Conservation (phyloP, 1,284 basidiomycete species). For the Irpex sp. region DNA sequence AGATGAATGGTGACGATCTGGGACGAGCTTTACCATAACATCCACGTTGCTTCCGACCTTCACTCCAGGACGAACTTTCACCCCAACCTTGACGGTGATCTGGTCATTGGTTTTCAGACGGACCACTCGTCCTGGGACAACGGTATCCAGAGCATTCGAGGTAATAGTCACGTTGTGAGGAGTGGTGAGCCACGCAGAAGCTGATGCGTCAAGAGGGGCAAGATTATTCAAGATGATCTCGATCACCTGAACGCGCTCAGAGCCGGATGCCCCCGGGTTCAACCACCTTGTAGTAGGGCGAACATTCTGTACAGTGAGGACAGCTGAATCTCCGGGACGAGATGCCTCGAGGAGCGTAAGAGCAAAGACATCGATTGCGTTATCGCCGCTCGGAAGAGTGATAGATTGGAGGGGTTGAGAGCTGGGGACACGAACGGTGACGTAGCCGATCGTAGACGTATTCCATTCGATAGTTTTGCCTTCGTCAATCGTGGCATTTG, state of each 20-base stretch:
- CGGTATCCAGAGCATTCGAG: constrained; percentile 20
- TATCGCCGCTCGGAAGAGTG: constrained; percentile 13
- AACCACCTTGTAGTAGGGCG: constrained; percentile 23
- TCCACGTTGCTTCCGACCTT: constrained; percentile 23
- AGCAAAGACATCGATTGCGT: constrained; percentile 27
- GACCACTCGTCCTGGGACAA: constrained; percentile 20
- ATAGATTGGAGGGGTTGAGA: constrained; percentile 15
- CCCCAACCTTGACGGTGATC: constrained; percentile 22
- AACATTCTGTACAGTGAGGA: constrained; percentile 21
- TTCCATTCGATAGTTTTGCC: constrained; percentile 10
- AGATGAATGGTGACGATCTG: constrained; percentile 29
- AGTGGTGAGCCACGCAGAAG: constrained; percentile 19
- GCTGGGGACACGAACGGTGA: constrained; percentile 13
- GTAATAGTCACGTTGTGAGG: constrained; percentile 13
- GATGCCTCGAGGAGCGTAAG: constrained; percentile 21
- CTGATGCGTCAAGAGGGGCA: constrained; percentile 12
- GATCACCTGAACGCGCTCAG: constrained; percentile 20
- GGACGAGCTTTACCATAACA: constrained; percentile 23
- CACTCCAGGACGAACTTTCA: constrained; percentile 16
- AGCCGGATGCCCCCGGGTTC: constrained; percentile 1
- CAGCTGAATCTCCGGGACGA: constrained; percentile 4
- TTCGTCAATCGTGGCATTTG: neutral
- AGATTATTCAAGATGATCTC: constrained; percentile 25
- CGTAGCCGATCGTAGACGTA: constrained; percentile 16
- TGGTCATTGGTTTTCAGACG: constrained; percentile 26